phyloP scores from a whole-genome alignment of 345 rosid species.

The Triadica sebifera region DNA sequence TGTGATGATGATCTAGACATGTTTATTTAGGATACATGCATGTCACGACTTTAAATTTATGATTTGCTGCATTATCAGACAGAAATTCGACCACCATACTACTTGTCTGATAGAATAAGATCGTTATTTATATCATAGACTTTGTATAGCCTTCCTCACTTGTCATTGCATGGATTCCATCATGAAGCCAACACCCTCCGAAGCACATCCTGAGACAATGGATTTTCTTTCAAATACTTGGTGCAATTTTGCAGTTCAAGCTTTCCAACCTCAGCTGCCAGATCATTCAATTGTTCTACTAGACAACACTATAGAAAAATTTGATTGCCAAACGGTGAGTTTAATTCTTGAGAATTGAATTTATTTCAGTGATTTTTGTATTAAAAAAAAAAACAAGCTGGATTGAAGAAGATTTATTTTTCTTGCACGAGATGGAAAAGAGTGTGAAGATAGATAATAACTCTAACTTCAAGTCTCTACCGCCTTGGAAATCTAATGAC shows the following conservation, averaged over 20 bases:
- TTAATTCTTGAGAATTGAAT: neutral
- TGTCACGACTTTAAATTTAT: too few relatives aligned
- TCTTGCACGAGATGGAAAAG: constrained; percentile 53
- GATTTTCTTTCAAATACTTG: constrained; percentile 84
- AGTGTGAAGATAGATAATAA: constrained; percentile 53
- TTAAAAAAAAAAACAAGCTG: too few relatives aligned
- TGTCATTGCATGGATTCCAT: constrained; percentile 33
- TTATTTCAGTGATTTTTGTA: neutral
- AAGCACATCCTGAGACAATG: constrained; percentile 87
- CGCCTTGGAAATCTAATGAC: constrained; percentile 88
- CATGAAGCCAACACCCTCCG: constrained; percentile 56
- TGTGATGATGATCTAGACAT: too few relatives aligned
- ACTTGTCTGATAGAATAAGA: too few relatives aligned
- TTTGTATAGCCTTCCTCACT: constrained; percentile 6
- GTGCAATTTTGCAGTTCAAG: constrained; percentile 87
- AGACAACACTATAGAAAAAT: constrained; percentile 42
- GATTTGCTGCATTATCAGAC: too few relatives aligned
- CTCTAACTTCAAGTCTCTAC: constrained; percentile 58
- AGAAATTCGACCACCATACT: too few relatives aligned
- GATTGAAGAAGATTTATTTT: neutral
- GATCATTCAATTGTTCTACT: constrained; percentile 48
- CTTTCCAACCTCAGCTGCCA: constrained; percentile 56
- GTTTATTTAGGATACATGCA: too few relatives aligned
- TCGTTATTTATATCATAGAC: constrained; percentile 14
- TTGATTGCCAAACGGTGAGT: constrained; percentile 52